Base-by-base conservation (phyloP, 108 stramenopile species). In the Nitzschia sp. region DNA sequence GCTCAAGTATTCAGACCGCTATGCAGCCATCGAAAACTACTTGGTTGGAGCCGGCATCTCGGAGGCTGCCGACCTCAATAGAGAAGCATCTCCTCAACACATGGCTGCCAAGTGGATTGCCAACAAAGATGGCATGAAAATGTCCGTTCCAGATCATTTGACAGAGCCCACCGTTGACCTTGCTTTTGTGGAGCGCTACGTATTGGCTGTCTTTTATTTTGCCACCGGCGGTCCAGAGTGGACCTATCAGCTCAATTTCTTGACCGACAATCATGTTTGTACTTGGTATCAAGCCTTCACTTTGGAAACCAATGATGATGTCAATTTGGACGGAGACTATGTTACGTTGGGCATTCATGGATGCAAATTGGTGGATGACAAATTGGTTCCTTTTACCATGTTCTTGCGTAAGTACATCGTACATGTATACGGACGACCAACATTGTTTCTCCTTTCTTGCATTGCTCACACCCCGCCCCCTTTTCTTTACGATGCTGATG, bases 141-240 rank as follows among this genome's bases (percentile, higher is more conserved):
- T 73, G 27, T 22, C 44, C 17, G 33, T 76, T 9, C 68, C 68
- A 9, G 0, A 5, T 1, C 27, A 3, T 8, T n/a, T 45, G 25
- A 44, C 68, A 2, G 28, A 4, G 9, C 33, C 41, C n/a, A n/a
- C n/a, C n/a, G n/a, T n/a, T n/a, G n/a, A n/a, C n/a, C 29, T 31
- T 17, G 30, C 34, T 41, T 54, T 69, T 47, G 58, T 52, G 19
- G 65, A 67, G 34, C 57, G 84, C 45, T 85, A 77, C 68, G 78
- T 71, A 25, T 50, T 84, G 15, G 75, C 79, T 0, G 69, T 72
- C 8, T 64, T 84, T 30, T 87, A 80, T 53, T 87, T 70, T 66
- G 38, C 79, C 17, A 82, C 75, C 3, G 41, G 56, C 17, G 85
- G 85, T 21, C 36, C 64, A 6, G 15, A 38, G 11, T 87, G 85